Evolutionary conservation across 2,329 filamentous ascomycete genomes (phyloP).

Genomic region (Penicillium vulpinum): DNA sequence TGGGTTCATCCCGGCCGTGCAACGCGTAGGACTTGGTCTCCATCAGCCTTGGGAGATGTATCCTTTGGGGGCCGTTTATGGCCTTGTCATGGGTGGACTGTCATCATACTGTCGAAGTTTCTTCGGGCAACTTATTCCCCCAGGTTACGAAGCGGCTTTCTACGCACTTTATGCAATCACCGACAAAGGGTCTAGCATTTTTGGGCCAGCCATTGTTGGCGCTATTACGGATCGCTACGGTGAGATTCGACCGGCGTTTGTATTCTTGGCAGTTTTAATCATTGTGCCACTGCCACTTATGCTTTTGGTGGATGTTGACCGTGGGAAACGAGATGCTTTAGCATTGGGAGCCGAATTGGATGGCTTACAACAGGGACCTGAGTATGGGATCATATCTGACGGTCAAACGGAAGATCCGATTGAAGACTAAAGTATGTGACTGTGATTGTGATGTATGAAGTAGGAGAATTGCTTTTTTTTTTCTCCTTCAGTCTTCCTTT

Average conservation of each 20-base stretch:
- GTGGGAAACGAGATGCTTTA: constrained; percentile 69
- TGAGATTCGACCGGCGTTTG: constrained; percentile 83
- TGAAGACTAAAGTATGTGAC: not conserved
- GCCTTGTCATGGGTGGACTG: constrained; percentile 89
- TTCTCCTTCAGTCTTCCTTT: too few relatives aligned
- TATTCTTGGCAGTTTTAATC: constrained; percentile 84
- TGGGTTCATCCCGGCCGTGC: constrained; percentile 80
- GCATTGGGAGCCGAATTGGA: constrained; percentile 59
- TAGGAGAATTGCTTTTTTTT: not conserved
- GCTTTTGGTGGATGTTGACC: constrained; percentile 79
- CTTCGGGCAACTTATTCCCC: constrained; percentile 90
- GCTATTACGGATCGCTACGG: constrained; percentile 83
- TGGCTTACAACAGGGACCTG: constrained; percentile 25
- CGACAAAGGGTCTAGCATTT: constrained; percentile 91
- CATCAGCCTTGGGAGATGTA: constrained; percentile 98
- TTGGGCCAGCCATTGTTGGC: constrained; percentile 91
- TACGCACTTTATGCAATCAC: constrained; percentile 97
- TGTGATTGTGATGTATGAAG: not conserved
- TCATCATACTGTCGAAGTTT: constrained; percentile 89
- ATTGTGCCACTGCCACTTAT: constrained; percentile 81
- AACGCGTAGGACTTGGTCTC: constrained; percentile 75
- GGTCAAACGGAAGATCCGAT: not conserved
- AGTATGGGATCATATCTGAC: constrained; percentile 26
- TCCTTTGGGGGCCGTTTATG: constrained; percentile 84
- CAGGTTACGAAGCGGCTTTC: constrained; percentile 91